Evolutionary conservation across 257 asterid genomes (phyloP).

Genomic region (Lycium ferocissimum): DNA sequence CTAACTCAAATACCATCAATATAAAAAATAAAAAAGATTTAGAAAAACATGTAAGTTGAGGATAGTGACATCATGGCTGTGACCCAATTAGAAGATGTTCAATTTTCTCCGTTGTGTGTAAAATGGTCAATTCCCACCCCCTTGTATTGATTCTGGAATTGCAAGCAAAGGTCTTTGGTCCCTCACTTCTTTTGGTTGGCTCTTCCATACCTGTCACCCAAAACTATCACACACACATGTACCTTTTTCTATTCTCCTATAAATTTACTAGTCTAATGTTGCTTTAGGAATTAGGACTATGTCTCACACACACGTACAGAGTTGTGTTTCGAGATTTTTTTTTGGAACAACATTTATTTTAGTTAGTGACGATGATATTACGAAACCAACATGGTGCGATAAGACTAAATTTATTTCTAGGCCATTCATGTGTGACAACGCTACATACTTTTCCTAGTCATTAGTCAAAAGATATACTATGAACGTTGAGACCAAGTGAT

Average conservation of each 20-base stretch:
- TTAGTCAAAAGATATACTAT: background rate
- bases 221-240: background rate
- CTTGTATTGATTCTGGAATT: slow-evolving; percentile 40
- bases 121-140: slow-evolving; percentile 32
- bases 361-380: background rate
- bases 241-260: slow-evolving; percentile 11
- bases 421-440: background rate
- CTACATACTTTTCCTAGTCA: slow-evolving; percentile 6
- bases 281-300: slow-evolving; percentile 33
- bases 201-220: slow-evolving; percentile 27
- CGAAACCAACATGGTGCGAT: background rate
- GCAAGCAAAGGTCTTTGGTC: slow-evolving; percentile 44
- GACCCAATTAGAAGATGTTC: slow-evolving; percentile 27
- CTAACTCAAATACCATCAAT: too few species aligned
- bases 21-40: too few species aligned
- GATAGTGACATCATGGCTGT: slow-evolving; percentile 49
- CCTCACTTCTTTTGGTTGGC: slow-evolving; percentile 32
- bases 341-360: background rate
- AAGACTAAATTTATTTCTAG: background rate
- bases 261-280: slow-evolving; percentile 30
- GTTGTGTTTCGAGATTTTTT: background rate
- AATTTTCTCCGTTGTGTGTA: slow-evolving; percentile 28
- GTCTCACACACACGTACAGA: background rate
- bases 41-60: slow-evolving; percentile 26
- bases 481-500: background rate